phyloP scores from a whole-genome alignment of 257 asterid genomes.

The Scutellaria barbata region DNA sequence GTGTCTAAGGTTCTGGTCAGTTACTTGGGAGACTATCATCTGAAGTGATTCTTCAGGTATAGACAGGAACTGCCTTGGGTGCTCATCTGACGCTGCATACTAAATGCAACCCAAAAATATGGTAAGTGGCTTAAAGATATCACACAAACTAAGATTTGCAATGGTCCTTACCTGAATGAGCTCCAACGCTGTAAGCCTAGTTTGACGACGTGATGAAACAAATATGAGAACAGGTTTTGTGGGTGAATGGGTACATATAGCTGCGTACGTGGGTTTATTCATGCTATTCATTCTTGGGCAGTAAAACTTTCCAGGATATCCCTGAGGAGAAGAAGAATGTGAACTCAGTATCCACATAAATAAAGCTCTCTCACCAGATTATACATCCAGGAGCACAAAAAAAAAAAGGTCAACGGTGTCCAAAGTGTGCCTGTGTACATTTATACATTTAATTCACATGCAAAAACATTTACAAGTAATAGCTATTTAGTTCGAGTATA shows the following conservation, averaged over 20 bases:
- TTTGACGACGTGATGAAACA: constrained; percentile 99
- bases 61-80: constrained; percentile 81
- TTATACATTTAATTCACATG: neutral
- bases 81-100: constrained; percentile 99
- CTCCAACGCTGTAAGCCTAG: constrained; percentile 97
- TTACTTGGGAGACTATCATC: constrained; percentile 92
- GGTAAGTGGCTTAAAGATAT: constrained; percentile 27
- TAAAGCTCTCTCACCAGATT: constrained; percentile 20
- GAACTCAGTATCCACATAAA: constrained; percentile 25
- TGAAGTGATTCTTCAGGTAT: constrained; percentile 95
- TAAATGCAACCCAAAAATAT: constrained; percentile 35
- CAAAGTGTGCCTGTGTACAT: too few species aligned
- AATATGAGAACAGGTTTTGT: constrained; percentile 94
- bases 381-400: constrained; percentile 11
- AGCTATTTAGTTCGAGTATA: neutral
- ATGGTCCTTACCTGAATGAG: constrained; percentile 82
- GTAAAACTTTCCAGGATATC: constrained; percentile 96
- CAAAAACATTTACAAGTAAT: constrained; percentile 4
- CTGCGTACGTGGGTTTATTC: constrained; percentile 98
- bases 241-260: constrained; percentile 97
- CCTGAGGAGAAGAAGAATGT: constrained; percentile 54
- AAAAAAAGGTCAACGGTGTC: constrained; percentile 23
- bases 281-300: constrained; percentile 99
- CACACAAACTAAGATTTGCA: constrained; percentile 12
- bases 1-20: constrained; percentile 95